Percentiles rank a stretch among this genome's conserved stretches.
phyloP scores from a whole-genome alignment of 495 filamentous ascomycete species.

The Lophiotrema nucula region DNA sequence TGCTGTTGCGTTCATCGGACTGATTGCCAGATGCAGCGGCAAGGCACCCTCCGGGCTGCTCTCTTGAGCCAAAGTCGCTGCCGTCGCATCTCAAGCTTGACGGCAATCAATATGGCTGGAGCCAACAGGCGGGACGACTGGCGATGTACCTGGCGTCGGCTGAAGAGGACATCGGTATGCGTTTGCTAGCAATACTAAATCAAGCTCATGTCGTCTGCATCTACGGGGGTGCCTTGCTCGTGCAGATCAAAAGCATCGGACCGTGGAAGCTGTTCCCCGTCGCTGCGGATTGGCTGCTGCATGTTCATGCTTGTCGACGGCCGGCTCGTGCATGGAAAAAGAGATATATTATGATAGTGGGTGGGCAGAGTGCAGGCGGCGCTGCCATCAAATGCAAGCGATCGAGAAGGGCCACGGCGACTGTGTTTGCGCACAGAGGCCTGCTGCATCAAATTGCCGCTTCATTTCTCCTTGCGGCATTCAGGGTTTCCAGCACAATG shows the following conservation, averaged over 20 bases:
- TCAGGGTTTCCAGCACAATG: too few species aligned
- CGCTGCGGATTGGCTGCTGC: not conserved
- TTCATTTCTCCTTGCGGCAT: too few species aligned
- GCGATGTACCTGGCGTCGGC: constrained; percentile 29
- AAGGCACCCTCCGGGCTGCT: constrained; percentile 14
- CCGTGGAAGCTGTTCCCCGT: constrained; percentile 18
- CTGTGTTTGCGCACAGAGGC: too few species aligned
- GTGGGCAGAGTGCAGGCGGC: not conserved
- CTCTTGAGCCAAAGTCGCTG: constrained; percentile 10
- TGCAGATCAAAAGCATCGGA: constrained; percentile 25
- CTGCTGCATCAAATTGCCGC: not conserved
- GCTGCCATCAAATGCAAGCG: not conserved
- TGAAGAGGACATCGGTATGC: constrained; percentile 19
- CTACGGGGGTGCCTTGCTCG: constrained; percentile 19
- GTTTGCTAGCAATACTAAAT: constrained; percentile 22
- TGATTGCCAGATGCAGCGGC: constrained; percentile 20
- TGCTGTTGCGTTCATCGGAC: constrained; percentile 5
- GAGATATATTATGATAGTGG: constrained; percentile 4
- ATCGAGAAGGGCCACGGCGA: constrained; percentile 2
- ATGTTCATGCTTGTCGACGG: not conserved
- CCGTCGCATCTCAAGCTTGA: constrained; percentile 18
- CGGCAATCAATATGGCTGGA: constrained; percentile 23
- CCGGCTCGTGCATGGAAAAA: constrained; percentile 12
- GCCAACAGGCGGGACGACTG: constrained; percentile 13
- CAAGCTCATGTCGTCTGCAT: constrained; percentile 25